Conservation (phyloP, 2,329 filamentous ascomycete species). For the Dissoconium aciculare region DNA sequence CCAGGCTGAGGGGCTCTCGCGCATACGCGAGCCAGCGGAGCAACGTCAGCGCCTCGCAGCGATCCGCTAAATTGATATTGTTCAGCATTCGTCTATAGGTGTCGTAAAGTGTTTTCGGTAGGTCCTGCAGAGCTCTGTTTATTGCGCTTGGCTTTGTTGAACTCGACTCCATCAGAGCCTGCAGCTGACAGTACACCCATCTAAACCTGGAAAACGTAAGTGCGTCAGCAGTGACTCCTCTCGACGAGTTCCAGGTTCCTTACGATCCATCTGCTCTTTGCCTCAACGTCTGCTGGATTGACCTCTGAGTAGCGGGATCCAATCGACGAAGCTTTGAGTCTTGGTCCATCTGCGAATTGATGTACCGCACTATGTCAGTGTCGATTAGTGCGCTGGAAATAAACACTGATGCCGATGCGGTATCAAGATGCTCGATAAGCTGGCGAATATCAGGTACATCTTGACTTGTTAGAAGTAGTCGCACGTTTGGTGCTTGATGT, state of each 20-base stretch:
- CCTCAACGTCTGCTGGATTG: constrained; percentile 12
- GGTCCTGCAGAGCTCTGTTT: constrained; percentile 4
- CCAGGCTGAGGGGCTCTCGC: constrained; percentile 8
- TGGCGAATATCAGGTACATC: constrained; percentile 10
- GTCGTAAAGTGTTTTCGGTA: constrained; percentile 9
- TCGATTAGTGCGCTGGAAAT: constrained; percentile 6
- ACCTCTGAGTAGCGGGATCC: constrained; percentile 4
- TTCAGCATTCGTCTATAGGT: constrained; percentile 13
- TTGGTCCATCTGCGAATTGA: constrained; percentile 9
- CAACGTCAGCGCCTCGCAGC: constrained; percentile 6
- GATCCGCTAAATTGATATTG: constrained; percentile 5
- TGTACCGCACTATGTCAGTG: constrained; percentile 10
- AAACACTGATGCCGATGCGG: constrained; percentile 4
- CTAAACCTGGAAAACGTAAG: constrained; percentile 9
- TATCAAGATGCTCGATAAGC: constrained; percentile 6
- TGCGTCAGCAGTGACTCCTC: neutral
- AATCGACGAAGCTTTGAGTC: constrained; percentile 8
- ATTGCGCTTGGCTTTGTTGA: constrained; percentile 7
- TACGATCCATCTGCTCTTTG: constrained; percentile 17
- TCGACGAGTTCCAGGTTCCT: constrained; percentile 3
- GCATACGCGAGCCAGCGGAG: constrained; percentile 12
- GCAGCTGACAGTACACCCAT: constrained; percentile 9
- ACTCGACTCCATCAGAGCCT: constrained; percentile 9
- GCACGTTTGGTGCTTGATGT: constrained; percentile 6
- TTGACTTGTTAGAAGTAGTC: constrained; percentile 15